Evolutionary conservation across 768 basidiomycete genomes (phyloP).

Genomic region (Termitomyces sp.): DNA sequence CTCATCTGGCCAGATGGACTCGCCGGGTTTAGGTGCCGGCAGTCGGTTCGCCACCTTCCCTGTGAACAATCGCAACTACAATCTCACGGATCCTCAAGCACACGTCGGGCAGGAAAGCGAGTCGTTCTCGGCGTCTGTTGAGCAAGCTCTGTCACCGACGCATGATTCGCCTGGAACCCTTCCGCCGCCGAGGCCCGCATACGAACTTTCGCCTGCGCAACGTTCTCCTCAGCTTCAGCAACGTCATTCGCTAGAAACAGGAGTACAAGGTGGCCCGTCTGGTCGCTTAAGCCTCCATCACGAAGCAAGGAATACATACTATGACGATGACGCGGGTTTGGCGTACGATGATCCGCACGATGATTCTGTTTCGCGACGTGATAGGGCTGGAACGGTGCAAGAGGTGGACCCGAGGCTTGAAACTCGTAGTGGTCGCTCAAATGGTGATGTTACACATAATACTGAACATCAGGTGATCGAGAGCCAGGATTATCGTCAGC

Average conservation of each 20-base stretch:
- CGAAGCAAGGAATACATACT: constrained; percentile 13
- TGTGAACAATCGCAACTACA: constrained; percentile 30
- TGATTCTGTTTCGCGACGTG: constrained; percentile 24
- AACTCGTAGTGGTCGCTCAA: constrained; percentile 14
- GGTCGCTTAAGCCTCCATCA: constrained; percentile 17
- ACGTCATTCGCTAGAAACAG: constrained; percentile 34
- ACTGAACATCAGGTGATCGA: constrained; percentile 1
- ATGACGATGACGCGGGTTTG: constrained; percentile 28
- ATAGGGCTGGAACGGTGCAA: constrained; percentile 37
- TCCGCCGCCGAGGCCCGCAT: neutral
- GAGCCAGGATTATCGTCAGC: neutral
- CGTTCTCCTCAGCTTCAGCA: constrained; percentile 27
- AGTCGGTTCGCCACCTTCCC: constrained; percentile 70
- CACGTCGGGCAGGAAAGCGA: constrained; percentile 19
- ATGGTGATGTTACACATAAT: neutral
- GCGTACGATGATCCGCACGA: constrained; percentile 27
- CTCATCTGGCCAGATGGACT: constrained; percentile 18
- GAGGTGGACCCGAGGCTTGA: constrained; percentile 34
- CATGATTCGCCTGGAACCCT: constrained; percentile 9
- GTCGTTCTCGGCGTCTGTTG: constrained; percentile 33
- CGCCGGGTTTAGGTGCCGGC: constrained; percentile 21
- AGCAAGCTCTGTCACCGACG: constrained; percentile 23
- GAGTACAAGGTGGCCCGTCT: neutral
- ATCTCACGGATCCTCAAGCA: constrained; percentile 25
- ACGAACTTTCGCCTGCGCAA: constrained; percentile 10